Evolutionary conservation across 306 rosid genomes (phyloP).

Genomic region (Sicyos baderoa): DNA sequence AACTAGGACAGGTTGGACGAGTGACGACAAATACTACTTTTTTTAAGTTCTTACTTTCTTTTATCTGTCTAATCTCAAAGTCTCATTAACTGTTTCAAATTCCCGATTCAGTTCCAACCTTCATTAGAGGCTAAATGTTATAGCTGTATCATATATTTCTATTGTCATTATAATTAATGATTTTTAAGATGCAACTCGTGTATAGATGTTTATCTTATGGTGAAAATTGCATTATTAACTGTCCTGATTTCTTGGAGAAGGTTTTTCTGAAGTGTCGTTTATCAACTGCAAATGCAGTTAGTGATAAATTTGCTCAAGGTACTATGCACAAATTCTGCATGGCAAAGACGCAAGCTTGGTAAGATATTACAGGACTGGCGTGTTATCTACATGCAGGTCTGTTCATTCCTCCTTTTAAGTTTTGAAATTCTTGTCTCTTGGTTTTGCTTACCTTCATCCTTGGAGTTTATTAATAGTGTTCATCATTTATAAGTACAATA

Average conservation of each 20-base stretch:
- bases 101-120: constrained; percentile 4
- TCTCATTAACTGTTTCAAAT: background rate
- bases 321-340: constrained; percentile 83
- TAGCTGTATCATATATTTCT: background rate
- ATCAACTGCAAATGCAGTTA: constrained; percentile 46
- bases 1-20: constrained; percentile 87
- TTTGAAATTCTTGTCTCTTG: constrained; percentile 15
- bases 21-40: constrained; percentile 19
- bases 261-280: constrained; percentile 24
- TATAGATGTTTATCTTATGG: background rate
- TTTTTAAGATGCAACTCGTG: constrained; percentile 9
- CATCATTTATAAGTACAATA: background rate
- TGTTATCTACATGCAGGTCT: constrained; percentile 70
- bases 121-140: background rate
- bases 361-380: constrained; percentile 96
- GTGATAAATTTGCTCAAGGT: constrained; percentile 67
- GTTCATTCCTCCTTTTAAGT: constrained; percentile 21
- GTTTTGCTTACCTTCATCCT: background rate
- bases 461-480: background rate
- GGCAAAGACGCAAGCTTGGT: constrained; percentile 99
- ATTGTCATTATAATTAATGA: background rate
- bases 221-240: background rate
- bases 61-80: background rate
- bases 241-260: constrained; percentile 11
- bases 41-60: background rate